Base-by-base conservation (phyloP, 1,284 basidiomycete species). In the Uromyces viciae-fabae region DNA sequence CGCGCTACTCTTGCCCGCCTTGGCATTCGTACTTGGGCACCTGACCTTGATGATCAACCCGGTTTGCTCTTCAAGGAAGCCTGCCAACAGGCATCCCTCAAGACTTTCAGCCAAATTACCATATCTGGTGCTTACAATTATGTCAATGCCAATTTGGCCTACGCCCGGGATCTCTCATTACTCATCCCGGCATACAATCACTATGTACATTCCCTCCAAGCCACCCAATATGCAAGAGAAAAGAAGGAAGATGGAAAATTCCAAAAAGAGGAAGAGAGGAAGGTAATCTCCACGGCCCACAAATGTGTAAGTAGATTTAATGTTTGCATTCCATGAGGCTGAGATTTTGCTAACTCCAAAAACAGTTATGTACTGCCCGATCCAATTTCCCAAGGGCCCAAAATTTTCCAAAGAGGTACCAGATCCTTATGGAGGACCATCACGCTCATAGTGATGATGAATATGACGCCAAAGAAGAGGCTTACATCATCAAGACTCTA, bases 201-300 rank as follows among this genome's bases (percentile, higher is more conserved):
- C 52, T 79, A 46, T 60, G 66, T 79, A 4, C 77, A 79, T 36
- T 79, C 28, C 25, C 25, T 58, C 0, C 46, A 71, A 54, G 68
- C 31, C 15, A 31, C 25, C 2, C 14, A 58, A 1, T 72, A 52
- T 42, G 49, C 58, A 11, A 4, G 36, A 25, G 77, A 79, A 31
- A 38, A 46, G 8, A 72, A 72, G 17, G 22, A 73, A 33, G 8
- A 3, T 42, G 73, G 73, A 1, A 75, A 64, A 38, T 62, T 60
- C 28, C 8, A 25, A 3, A 11, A 1, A 25, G 73, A 75, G 1
- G 40, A 75, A 75, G 73, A 75, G 8, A 54, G 15, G 9, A 75
- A 75, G 28, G 73, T 58, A 4, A 49, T 75, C 31, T 17, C 3
- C n/a, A 5, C 17, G 28, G 54, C 38, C 15, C 60, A 56, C 17